Base-by-base conservation (phyloP, 805 yeast species). In the Blastobotrys americana region DNA sequence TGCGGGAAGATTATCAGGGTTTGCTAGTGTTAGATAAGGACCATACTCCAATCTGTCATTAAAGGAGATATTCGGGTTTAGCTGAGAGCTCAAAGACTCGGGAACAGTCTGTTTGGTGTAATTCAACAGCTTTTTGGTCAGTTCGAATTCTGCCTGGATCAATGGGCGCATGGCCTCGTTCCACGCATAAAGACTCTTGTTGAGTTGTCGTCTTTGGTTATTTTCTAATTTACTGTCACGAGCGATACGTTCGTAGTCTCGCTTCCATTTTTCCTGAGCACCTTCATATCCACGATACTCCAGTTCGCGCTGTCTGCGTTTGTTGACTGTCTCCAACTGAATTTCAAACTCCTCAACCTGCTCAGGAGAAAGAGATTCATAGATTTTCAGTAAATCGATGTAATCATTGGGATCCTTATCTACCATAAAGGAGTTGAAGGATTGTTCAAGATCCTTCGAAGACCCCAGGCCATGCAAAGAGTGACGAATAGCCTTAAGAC, bases 241-340 rank as follows among this genome's bases (percentile, higher is more conserved):
- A 25, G 31, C 8, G 36, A 36, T 39, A 15, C 35, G 34, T 55
- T 86, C 94, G 54, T 76, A 82, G 51, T 81, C 89, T 53, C 80
- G 81, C 59, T 78, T 81, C 98, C 98, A 90, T 61, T 84, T 82
- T 56, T 82, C 86, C 50, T 76, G 78, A 0, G 97, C 95, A 1
- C 90, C 89, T 51, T 84, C 89, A 1, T 84, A 70, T 2, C 95
- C 90, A 47, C 83, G 74, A 16, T 77, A 68, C 63, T 93, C 98
- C 25, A 93, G 60, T 23, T 74, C 74, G 38, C 76, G 68, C 61
- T 93, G 96, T 59, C 98, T 77, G 20, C 76, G 77, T 45, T 75
- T 76, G 53, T 93, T 89, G 53, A 82, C 76, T 1, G 70, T 63
- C 50, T 87, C 89, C 39, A 93, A 64, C 0, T 80, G 74, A 16